A percentile compares a stretch with the other conserved stretches of the same genome.
Evolutionary conservation across 2,329 filamentous ascomycete genomes (phyloP).

Genomic region (Aspergillus brasiliensis): DNA sequence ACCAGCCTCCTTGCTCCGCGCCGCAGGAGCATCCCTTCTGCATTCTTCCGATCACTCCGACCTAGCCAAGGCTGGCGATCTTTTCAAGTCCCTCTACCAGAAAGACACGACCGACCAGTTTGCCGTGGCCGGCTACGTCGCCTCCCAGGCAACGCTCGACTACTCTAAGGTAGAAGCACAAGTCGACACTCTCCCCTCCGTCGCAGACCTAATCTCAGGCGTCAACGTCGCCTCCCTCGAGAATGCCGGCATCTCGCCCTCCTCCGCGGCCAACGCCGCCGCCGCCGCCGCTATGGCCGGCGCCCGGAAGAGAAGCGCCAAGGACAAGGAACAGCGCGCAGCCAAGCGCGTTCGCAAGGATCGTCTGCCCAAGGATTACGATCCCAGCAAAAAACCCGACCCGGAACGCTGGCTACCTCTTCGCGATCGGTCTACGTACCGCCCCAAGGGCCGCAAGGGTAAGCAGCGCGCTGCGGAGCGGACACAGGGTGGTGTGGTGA

Average conservation of each 20-base stretch:
- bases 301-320: constrained; percentile 44
- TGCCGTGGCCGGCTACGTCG: constrained; percentile 80
- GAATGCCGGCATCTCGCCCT: constrained; percentile 45
- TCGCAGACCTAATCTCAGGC: constrained; percentile 45
- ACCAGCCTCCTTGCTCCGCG: constrained; percentile 70
- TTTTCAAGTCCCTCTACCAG: constrained; percentile 72
- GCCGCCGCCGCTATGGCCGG: constrained; percentile 36
- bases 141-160: constrained; percentile 66
- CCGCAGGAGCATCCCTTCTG: constrained; percentile 80
- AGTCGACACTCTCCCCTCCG: constrained; percentile 41
- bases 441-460: constrained; percentile 88
- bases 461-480: constrained; percentile 77
- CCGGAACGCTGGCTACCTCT: constrained; percentile 92
- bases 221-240: constrained; percentile 50
- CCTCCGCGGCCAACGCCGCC: constrained; percentile 32
- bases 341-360: constrained; percentile 50
- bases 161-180: constrained; percentile 40
- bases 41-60: constrained; percentile 72
- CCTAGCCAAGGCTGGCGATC: constrained; percentile 69
- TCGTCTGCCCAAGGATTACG: constrained; percentile 54
- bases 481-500: constrained; percentile 83
- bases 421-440: constrained; percentile 82
- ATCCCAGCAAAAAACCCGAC: constrained; percentile 77
- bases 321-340: constrained; percentile 32
- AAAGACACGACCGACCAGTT: constrained; percentile 67